Evolutionary conservation across 306 rosid species (phyloP), one percentile per base, ranked within the genome.

Genomic region (Ceratonia siliqua): DNA sequence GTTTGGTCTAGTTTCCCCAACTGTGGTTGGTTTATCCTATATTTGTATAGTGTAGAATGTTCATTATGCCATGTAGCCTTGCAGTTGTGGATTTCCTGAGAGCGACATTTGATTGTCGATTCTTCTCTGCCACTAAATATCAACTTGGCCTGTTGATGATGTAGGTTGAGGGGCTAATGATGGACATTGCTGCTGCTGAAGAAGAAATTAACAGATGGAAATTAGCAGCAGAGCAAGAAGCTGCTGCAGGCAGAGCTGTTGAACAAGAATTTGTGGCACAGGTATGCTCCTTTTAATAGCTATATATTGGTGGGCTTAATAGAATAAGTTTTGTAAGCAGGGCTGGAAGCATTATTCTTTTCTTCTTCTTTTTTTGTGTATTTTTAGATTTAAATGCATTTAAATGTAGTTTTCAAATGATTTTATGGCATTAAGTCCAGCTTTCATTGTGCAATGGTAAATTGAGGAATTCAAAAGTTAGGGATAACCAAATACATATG

Each of bases 151-250:
- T 76, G 42, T 74, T 75, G 11, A 46, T 76, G 9, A 79, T 79
- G 53, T 52, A 95, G 99, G 87, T 95, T 83, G 99, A 95, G 83
- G 99, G 98, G 76, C 86, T 95, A 56, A 95, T 95, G 99, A 83
- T 85, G 98, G 99, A 95, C 82, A 90, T 95, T 85, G 89, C 96
- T 66, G 93, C 98, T 68, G 88, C 98, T 63, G 99, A 92, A 86
- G 99, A 95, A 83, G 99, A 95, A 84, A 95, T 95, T 71, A 82
- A 88, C 78, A 89, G 99, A 83, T 95, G 98, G 99, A 95, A 90
- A 89, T 82, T 83, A 49, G 99, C 99, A 45, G 99, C 99, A 61
- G 98, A 92, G 88, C 93, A 95, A 83, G 98, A 95, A 89, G 99
- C 99, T 58, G 99, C 92, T 81, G 99, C 99, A 6, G 99, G 99